Percentiles rank a stretch among this genome's conserved stretches.
Conservation (phyloP, 1,284 basidiomycete species). For the Abortiporus biennis region DNA sequence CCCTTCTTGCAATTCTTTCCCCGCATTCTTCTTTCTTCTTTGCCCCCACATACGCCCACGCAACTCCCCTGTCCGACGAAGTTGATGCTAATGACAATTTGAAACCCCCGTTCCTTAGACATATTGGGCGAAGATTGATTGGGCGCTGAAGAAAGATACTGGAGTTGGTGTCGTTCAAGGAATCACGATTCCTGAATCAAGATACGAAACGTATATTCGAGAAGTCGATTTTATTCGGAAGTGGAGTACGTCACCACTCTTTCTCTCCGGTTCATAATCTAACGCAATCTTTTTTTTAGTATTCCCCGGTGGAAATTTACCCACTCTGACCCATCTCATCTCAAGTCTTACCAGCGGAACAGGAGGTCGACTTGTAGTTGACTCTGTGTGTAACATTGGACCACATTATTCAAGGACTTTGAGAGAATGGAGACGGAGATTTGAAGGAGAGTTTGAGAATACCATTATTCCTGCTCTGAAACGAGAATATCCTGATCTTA, state of each 20-base stretch:
- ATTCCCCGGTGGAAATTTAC: slow-evolving; percentile 76
- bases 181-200: slow-evolving; percentile 76
- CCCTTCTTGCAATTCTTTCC: too few relatives aligned
- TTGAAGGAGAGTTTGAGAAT: slow-evolving; percentile 57
- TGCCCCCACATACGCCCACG: too few relatives aligned
- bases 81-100: too few relatives aligned
- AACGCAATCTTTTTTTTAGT: slow-evolving; percentile 38
- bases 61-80: too few relatives aligned
- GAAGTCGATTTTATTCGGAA: slow-evolving; percentile 77
- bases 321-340: slow-evolving; percentile 60
- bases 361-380: slow-evolving; percentile 56
- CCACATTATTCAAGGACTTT: slow-evolving; percentile 78
- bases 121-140: slow-evolving; percentile 66
- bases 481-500: slow-evolving; percentile 54
- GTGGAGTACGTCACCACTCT: slow-evolving; percentile 43
- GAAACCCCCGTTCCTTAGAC: slow-evolving; percentile 14
- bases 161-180: slow-evolving; percentile 73
- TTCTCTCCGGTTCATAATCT: slow-evolving; percentile 3
- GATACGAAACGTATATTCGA: slow-evolving; percentile 49
- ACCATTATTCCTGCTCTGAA: slow-evolving; percentile 57
- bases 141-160: slow-evolving; percentile 57
- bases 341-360: slow-evolving; percentile 51
- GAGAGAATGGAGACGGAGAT: slow-evolving; percentile 74
- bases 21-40: too few relatives aligned
- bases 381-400: slow-evolving; percentile 75